Evolutionary conservation across 2,329 filamentous ascomycete genomes (phyloP), one percentile per base, ranked within the genome.

Genomic region (Colletotrichum scovillei): DNA sequence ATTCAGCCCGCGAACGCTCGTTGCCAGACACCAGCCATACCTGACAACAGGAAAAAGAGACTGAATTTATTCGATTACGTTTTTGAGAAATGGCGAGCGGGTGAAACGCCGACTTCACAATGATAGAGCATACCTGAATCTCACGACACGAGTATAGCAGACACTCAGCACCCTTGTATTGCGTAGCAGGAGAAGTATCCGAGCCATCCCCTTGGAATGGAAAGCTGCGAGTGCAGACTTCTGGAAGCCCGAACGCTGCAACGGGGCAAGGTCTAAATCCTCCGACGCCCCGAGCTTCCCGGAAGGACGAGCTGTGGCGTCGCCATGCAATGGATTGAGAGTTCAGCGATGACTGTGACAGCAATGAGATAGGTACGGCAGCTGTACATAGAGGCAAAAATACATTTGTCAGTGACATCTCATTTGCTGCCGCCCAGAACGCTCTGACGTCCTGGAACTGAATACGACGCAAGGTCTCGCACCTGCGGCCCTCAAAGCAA

Each of bases 271-370:
- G 42, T 30, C 19, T 22, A 16, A 55, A 63, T 24, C 16, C 38
- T 35, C 24, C 38, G 38, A 8, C 26, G 9, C 60, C 55, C 67
- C 67, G 59, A 57, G 11, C 19, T 55, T 68, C 30, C 66, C 66
- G 66, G 49, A 42, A 42, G 57, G 38, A 62, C 32, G 42, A 56
- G 66, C 66, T 11, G 49, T 19, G 28, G 30, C 30, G 62, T n/a
- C 12, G 22, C 66, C 49, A 12, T 63, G 22, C 12, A 42, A 42
- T 42, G 6, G 38, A 32, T 52, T 19, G 46, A 19, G 14, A 42
- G 38, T 55, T 42, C 16, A 55, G 35, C 4, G 24, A n/a, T 56
- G 32, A 26, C 12, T 59, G 24, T 30, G 8, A 16, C 19, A 49
- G 60, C 38, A 42, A 42, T 19, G 6, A 35, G 46, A 22, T 26